Evolutionary conservation across 495 filamentous ascomycete species (phyloP).

Genomic region (Sabuloglossum arenarium): DNA sequence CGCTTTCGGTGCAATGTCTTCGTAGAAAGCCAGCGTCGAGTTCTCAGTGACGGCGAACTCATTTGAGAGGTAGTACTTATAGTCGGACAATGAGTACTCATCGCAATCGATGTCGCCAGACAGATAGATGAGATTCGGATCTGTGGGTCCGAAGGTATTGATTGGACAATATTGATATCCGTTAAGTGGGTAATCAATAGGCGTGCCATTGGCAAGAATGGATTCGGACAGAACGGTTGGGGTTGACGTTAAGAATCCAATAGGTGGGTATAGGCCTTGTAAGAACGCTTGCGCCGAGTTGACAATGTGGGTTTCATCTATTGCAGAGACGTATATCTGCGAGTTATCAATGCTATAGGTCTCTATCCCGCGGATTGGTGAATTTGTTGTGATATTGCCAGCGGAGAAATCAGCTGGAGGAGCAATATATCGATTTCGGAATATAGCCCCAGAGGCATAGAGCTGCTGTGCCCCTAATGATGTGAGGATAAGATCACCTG

Average conservation of each 20-base stretch:
- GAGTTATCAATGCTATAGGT: constrained; percentile 23
- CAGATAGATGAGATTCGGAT: constrained; percentile 33
- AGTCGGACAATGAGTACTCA: constrained; percentile 18
- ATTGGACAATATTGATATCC: constrained; percentile 60
- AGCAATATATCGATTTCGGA: constrained; percentile 36
- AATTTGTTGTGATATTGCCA: constrained; percentile 10
- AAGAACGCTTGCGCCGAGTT: constrained; percentile 55
- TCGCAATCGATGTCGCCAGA: constrained; percentile 37
- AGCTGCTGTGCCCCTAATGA: constrained; percentile 47
- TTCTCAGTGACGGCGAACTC: constrained; percentile 19
- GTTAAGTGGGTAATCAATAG: constrained; percentile 33
- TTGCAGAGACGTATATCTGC: constrained; percentile 25
- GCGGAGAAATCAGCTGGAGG: constrained; percentile 8
- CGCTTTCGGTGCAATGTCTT: constrained; percentile 20
- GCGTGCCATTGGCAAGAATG: constrained; percentile 36
- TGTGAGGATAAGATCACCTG: constrained; percentile 32
- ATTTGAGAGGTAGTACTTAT: constrained; percentile 20
- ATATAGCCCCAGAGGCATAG: constrained; percentile 36
- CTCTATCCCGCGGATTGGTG: constrained; percentile 22
- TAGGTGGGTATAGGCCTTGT: constrained; percentile 64
- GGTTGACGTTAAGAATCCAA: constrained; percentile 19
- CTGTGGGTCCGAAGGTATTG: constrained; percentile 24
- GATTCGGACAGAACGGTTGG: constrained; percentile 18
- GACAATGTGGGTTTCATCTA: constrained; percentile 26
- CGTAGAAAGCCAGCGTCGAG: constrained; percentile 29